These are phyloP conservation scores for Venturia nashicola DNA, from an alignment of 2,329 filamentous ascomycete species.

Conservation along the genomic window DNA sequence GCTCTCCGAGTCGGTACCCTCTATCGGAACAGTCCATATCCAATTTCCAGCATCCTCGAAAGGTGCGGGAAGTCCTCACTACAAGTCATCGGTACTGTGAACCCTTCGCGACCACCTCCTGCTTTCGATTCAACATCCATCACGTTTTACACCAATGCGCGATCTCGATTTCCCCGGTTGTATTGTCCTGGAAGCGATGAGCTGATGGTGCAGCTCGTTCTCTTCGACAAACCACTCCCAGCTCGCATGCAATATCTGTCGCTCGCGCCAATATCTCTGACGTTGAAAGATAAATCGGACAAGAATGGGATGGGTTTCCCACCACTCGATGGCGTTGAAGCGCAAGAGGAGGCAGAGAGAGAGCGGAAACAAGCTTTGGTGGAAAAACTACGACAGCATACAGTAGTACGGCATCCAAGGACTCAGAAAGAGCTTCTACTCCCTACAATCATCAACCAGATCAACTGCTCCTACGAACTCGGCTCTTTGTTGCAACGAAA, in stretches of 20 bases:
- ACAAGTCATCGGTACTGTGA: slow-evolving; percentile 76
- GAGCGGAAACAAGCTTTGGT: slow-evolving; percentile 55
- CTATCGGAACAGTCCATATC: slow-evolving; percentile 69
- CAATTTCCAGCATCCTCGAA: slow-evolving; percentile 67
- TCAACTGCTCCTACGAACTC: slow-evolving; percentile 92
- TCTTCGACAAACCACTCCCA: slow-evolving; percentile 79
- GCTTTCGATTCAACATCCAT: slow-evolving; percentile 57
- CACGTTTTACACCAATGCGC: slow-evolving; percentile 42
- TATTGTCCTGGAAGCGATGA: slow-evolving; percentile 52
- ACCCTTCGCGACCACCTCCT: slow-evolving; percentile 37
- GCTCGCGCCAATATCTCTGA: slow-evolving; percentile 74
- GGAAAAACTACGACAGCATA: slow-evolving; percentile 80
- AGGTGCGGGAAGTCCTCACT: slow-evolving; percentile 74
- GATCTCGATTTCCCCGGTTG: slow-evolving; percentile 53
- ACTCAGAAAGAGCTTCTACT: slow-evolving; percentile 77
- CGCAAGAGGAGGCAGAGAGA: slow-evolving; percentile 57
- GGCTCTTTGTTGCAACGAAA: slow-evolving; percentile 80
- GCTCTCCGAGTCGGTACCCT: slow-evolving; percentile 75
- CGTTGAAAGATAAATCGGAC: slow-evolving; percentile 59
- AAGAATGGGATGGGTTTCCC: slow-evolving; percentile 25
- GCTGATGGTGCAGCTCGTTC: slow-evolving; percentile 70
- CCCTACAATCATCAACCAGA: slow-evolving; percentile 73
- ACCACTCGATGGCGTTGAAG: slow-evolving; percentile 48
- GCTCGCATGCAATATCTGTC: slow-evolving; percentile 94
- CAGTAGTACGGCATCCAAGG: slow-evolving; percentile 61